Percentiles rank a stretch among this genome's conserved stretches.
These are phyloP conservation scores for Chenopodium suecicum DNA, from an alignment of 148 eudicot species.

Conservation along the genomic window DNA sequence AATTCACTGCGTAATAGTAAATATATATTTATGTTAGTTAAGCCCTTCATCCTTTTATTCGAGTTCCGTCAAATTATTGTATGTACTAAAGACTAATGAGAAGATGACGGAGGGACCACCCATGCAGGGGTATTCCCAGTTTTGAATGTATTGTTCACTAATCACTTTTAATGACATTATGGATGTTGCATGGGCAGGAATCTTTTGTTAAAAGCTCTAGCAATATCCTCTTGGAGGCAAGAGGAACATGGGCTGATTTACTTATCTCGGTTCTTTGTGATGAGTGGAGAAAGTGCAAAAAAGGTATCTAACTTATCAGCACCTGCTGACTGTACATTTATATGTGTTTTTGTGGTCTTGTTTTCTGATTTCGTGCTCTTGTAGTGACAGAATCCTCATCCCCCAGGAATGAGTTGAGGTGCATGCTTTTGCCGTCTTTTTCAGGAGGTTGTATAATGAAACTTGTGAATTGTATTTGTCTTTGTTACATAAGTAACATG, in stretches of 20 bases:
- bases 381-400: constrained; percentile 90
- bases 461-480: constrained; percentile 3
- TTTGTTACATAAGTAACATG: not conserved
- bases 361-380: constrained; percentile 19
- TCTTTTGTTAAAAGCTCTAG: constrained; percentile 48
- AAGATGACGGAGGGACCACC: too few relatives aligned
- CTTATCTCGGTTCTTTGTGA: constrained; percentile 67
- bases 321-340: not conserved
- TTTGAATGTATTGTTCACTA: not conserved
- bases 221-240: constrained; percentile 55
- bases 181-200: constrained; percentile 43
- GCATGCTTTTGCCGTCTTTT: constrained; percentile 50
- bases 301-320: constrained; percentile 47
- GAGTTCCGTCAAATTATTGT: too few relatives aligned
- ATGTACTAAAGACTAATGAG: too few relatives aligned
- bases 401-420: constrained; percentile 74
- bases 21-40: too few relatives aligned
- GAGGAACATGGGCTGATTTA: constrained; percentile 79
- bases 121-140: too few relatives aligned
- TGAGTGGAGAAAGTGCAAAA: constrained; percentile 96
- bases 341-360: constrained; percentile 14
- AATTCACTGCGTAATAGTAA: too few relatives aligned
- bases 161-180: constrained; percentile 12
- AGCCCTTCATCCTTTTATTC: too few relatives aligned
- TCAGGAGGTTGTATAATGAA: constrained; percentile 40